A percentile compares a stretch with the other conserved stretches of the same genome.
Conservation (phyloP, 1,139 yeast species). For the Debaryomycetaceae sp. region DNA sequence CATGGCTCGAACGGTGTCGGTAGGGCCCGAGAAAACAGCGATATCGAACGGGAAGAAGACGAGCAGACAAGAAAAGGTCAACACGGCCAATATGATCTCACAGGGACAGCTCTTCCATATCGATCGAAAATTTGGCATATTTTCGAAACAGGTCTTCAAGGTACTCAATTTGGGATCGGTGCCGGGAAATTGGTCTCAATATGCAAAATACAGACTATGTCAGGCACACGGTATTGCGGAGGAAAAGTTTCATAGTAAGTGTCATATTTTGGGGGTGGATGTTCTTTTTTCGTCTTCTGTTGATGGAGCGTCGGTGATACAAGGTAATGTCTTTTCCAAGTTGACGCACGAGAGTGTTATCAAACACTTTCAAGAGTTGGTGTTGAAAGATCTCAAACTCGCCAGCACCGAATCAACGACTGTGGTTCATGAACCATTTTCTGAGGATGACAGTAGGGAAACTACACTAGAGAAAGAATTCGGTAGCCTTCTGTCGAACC, state of each 20-base stretch:
- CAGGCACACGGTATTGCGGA: constrained; percentile 30
- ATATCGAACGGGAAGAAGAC: not conserved
- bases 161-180: constrained; percentile 67
- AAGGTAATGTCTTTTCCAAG: constrained; percentile 78
- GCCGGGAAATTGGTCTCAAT: constrained; percentile 96
- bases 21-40: not conserved
- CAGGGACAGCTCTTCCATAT: constrained; percentile 25
- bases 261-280: constrained; percentile 82
- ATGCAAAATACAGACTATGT: constrained; percentile 43
- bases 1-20: not conserved
- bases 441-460: constrained; percentile 26
- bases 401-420: constrained; percentile 3
- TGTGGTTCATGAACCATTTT: constrained; percentile 17
- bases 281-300: constrained; percentile 78
- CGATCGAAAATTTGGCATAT: constrained; percentile 26
- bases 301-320: constrained; percentile 71
- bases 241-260: constrained; percentile 51
- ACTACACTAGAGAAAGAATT: constrained; percentile 15
- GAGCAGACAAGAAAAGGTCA: constrained; percentile 25
- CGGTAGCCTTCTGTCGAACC: constrained; percentile 8
- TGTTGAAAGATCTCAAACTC: constrained; percentile 12
- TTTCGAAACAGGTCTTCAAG: constrained; percentile 22
- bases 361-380: constrained; percentile 49
- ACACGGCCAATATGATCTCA: constrained; percentile 18
- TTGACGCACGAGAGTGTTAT: constrained; percentile 60